Evolutionary conservation across 257 asterid genomes (phyloP), one percentile per base, ranked within the genome.

Genomic region (Ilex aquifolium): DNA sequence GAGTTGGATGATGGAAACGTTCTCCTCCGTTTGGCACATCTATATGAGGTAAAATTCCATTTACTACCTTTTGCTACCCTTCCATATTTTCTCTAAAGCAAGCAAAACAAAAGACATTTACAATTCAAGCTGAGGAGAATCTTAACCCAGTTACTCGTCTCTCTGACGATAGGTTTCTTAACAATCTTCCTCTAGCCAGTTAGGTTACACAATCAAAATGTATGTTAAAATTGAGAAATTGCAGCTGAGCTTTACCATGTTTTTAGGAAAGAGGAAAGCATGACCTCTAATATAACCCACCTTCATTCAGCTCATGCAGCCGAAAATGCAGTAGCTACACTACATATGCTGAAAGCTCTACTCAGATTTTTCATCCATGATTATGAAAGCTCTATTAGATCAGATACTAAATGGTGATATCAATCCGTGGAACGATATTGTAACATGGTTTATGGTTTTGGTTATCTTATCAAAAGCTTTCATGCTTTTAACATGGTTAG

Each of bases 11-110:
- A 83, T 61, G 86, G 87, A 62, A 72, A 65, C 29, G 87, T 77
- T 51, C 93, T 88, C 61, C 72, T 90, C 70, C 97, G 97, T 66
- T 62, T 90, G 70, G 97, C 91, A 6, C 89, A 90, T 90, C 72
- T 88, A 17, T 90, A 85, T 1, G 96, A 90, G 96, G 97, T 85
- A 69, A 65, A 58, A 31, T 29, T 48, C 57, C 0, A 44, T 61
- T 32, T n/a, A n/a, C n/a, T 42, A 27, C 57, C 36, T 48, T 53
- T 58, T 32, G 57, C 40, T 7, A 3, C 40, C 40, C 40, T 27
- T 61, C 48, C 42, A 5, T 6, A 14, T 67, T 31, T 61, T 2
- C 61, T 32, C 44, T 31, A 13, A 44, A 52, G 16, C 58, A 12
- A 9, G 44, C 2, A 3, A 7, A 6, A 21, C 10, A 52, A 5